Conservation (phyloP, 192 early-diverging fungal species). For the Endogone sp. region DNA sequence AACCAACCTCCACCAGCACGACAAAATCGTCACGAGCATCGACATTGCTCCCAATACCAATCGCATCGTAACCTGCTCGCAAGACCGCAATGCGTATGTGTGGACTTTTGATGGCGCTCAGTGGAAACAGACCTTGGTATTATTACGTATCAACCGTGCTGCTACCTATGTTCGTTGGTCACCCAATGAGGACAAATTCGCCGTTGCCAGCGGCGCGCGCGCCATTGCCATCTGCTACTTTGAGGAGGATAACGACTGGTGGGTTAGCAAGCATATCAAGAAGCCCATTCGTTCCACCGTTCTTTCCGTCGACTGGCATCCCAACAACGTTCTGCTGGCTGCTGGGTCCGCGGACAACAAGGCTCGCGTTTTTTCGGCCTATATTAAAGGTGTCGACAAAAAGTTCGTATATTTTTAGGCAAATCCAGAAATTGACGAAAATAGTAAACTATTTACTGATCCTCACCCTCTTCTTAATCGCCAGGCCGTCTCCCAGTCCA, state of each 20-base stretch:
- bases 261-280: constrained; percentile 92
- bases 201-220: constrained; percentile 89
- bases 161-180: constrained; percentile 94
- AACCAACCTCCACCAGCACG: constrained; percentile 65
- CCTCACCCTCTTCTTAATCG: not conserved
- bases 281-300: constrained; percentile 91
- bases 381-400: constrained; percentile 90
- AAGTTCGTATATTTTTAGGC: too few species aligned
- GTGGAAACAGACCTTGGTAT: constrained; percentile 92
- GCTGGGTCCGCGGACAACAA: constrained; percentile 84
- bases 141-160: constrained; percentile 93
- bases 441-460: not conserved
- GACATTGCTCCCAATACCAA: constrained; percentile 96
- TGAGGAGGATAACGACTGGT: constrained; percentile 96
- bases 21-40: constrained; percentile 90
- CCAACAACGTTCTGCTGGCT: constrained; percentile 92
- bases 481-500: constrained; percentile 64
- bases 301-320: constrained; percentile 91
- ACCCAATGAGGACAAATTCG: constrained; percentile 97
- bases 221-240: constrained; percentile 94
- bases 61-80: constrained; percentile 94
- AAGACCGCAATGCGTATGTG: constrained; percentile 98
- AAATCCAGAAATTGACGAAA: too few species aligned
- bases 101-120: constrained; percentile 73
- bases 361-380: constrained; percentile 94